Percentiles rank a stretch among this genome's conserved stretches.
Conservation (phyloP, 129 eudicot genomes). For the Ambrosia trifida region DNA sequence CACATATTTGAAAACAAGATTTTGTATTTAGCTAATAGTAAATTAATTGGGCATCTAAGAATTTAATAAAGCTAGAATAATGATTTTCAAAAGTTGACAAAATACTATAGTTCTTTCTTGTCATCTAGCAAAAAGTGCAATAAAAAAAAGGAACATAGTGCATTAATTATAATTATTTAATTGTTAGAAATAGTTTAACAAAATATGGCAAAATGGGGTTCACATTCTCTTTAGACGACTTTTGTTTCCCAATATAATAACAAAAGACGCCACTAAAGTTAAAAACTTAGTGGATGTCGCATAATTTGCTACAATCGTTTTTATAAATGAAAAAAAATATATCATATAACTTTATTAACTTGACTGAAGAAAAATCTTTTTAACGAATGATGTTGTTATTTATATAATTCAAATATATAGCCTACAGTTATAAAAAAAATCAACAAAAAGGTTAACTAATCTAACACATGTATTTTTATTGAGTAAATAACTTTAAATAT, state of each 20-base stretch:
- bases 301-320: slow-evolving; percentile 14
- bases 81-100: slow-evolving; percentile 20
- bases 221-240: slow-evolving; percentile 35
- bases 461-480: no score
- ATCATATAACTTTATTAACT: not conserved
- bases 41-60: not conserved
- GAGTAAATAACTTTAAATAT: no score
- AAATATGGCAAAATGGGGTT: slow-evolving; percentile 37
- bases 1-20: not conserved
- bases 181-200: not conserved
- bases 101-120: slow-evolving; percentile 3
- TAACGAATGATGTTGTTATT: no score
- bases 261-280: slow-evolving; percentile 32
- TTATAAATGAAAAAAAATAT: not conserved
- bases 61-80: not conserved
- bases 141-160: slow-evolving; percentile 1
- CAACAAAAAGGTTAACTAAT: no score
- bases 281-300: slow-evolving; percentile 32
- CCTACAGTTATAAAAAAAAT: no score
- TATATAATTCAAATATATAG: no score
- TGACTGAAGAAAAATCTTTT: no score
- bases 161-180: not conserved
- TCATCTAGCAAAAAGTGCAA: slow-evolving; percentile 11
- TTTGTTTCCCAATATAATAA: slow-evolving; percentile 37
- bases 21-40: not conserved